Conservation (phyloP, 176 grass and related monocot species). For the Saccharum officinarum region DNA sequence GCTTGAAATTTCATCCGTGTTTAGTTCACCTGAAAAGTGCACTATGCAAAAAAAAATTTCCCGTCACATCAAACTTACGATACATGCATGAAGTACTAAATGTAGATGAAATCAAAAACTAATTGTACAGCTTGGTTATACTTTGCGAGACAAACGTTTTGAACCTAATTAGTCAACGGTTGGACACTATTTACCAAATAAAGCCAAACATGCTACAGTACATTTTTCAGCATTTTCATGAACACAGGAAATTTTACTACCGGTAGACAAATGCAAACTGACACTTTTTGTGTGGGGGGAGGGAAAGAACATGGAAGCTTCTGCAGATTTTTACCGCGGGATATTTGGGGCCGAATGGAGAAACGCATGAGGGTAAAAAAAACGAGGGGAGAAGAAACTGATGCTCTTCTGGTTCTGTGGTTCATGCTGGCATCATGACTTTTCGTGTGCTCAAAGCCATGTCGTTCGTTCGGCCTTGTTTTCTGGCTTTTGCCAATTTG, state of each 20-base stretch:
- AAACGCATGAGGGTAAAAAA: not conserved
- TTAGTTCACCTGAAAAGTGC: too few relatives aligned
- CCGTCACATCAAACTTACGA: too few relatives aligned
- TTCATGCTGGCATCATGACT: slow-evolving; percentile 28
- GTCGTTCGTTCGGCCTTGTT: not conserved
- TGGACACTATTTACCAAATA: too few relatives aligned
- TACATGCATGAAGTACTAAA: too few relatives aligned
- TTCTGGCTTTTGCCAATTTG: slow-evolving; percentile 12
- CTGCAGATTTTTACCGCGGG: not conserved
- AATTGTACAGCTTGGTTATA: too few relatives aligned
- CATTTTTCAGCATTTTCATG: too few relatives aligned
- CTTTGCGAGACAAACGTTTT: too few relatives aligned
- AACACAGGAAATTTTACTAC: too few relatives aligned
- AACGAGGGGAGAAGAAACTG: not conserved
- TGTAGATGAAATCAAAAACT: too few relatives aligned
- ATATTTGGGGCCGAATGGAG: not conserved
- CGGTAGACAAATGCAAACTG: not conserved
- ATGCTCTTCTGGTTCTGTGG: not conserved
- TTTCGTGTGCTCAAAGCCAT: not conserved
- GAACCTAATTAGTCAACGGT: too few relatives aligned
- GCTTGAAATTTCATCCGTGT: not conserved
- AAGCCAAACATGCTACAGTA: too few relatives aligned
- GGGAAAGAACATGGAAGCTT: not conserved
- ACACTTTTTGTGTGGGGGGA: not conserved
- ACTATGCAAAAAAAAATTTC: too few relatives aligned